phyloP scores from a whole-genome alignment of 202 grass and related monocot genomes.

The Dendrocalamus latiflorus region DNA sequence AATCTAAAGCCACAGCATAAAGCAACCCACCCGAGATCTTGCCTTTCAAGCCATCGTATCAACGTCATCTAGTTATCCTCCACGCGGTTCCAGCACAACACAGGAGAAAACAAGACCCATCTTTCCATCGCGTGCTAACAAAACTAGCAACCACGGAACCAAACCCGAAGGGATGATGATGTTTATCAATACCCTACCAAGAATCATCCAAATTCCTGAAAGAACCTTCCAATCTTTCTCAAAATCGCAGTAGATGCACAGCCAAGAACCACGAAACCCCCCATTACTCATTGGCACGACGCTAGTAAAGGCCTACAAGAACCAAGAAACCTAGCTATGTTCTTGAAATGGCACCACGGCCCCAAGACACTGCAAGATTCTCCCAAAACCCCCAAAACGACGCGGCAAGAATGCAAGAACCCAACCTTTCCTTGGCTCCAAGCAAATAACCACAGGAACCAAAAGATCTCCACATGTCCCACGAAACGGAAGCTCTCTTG shows the following conservation, averaged over 20 bases:
- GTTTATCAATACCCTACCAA: no score
- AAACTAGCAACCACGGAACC: background rate
- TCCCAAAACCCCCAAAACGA: background rate
- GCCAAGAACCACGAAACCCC: background rate
- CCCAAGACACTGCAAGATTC: background rate
- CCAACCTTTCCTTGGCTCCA: background rate
- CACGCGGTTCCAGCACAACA: background rate
- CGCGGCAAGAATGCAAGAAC: background rate
- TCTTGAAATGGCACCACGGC: background rate
- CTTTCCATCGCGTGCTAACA: background rate
- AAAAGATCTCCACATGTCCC: background rate
- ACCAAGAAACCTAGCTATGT: background rate
- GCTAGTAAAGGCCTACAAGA: background rate
- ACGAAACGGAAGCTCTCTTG: background rate
- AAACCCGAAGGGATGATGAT: background rate
- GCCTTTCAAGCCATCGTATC: background rate
- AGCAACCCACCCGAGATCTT: background rate
- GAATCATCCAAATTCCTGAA: background rate
- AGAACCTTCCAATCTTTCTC: background rate
- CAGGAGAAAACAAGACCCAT: background rate
- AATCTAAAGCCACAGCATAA: no score
- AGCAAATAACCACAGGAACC: background rate
- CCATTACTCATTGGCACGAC: background rate
- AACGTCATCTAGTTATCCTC: background rate
- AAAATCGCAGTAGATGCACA: constrained; percentile 11